Base-by-base conservation (phyloP, 2,329 filamentous ascomycete species). In the Periconia digitata region DNA sequence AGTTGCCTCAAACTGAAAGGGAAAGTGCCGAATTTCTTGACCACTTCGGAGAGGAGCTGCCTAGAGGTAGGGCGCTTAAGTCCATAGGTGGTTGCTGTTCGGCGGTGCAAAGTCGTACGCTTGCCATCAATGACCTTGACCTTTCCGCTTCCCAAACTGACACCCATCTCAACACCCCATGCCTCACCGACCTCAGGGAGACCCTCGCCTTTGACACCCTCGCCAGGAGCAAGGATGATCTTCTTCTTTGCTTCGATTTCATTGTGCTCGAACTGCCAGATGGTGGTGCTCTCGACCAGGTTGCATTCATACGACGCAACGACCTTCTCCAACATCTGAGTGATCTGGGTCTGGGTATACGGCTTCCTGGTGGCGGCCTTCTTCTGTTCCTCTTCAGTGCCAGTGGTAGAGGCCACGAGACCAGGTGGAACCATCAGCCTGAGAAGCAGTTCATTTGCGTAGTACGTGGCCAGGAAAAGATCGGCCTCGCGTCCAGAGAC, bases 241-340 rank as follows among this genome's bases (percentile, higher is more conserved):
- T 96, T 97, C 86, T 96, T 96, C 80, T 87, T 85, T 65, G 89
- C 89, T 79, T 99, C 94, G 57, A 99, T 97, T 75, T 99, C 94
- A 75, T 97, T 96, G 72, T 89, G 89, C 69, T 90, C 91, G 72
- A 99, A 97, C 52, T 90, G 77, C 92, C 94, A 99, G 68, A 90
- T 95, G 37, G 94, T 99, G 55, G 94, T 99, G 81, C 92, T 95
- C 83, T 99, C 94, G 47, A 99, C 90, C 21, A 97, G 78, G 72
- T 86, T 95, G 81, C 89, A 92, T 53, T 90, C 92, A 75, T 95
- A 99, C 62, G 84, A 81, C 78, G 95, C 91, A 70, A 86, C 89
- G 39, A 97, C 84, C 82, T 94, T 96, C 76, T 96, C 91, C 43
- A 99, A 79, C 55, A 97, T 78, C 63, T 82, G 80, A 56, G 88